phyloP scores from a whole-genome alignment of 257 asterid species.

The Ophiorrhiza pumila region DNA sequence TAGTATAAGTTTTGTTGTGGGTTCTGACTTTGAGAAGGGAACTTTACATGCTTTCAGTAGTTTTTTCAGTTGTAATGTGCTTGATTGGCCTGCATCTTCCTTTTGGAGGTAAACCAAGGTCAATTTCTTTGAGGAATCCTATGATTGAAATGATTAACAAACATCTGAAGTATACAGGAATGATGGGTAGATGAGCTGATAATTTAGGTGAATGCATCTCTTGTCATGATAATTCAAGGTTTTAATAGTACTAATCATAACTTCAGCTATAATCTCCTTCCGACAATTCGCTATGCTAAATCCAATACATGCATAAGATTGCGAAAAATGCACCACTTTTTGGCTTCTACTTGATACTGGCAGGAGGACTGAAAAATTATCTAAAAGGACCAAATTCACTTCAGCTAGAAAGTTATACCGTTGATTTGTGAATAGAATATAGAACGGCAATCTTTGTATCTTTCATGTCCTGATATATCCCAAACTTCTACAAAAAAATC shows the following conservation, averaged over 20 bases:
- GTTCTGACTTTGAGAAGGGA: neutral
- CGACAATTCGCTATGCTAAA: neutral
- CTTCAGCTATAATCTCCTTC: neutral
- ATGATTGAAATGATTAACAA: neutral
- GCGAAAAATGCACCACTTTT: neutral
- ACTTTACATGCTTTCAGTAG: neutral
- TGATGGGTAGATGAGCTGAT: too few relatives aligned
- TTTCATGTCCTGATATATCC: slow-evolving; percentile 96
- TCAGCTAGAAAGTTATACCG: slow-evolving; percentile 42
- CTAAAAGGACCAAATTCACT: too few relatives aligned
- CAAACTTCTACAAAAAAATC: slow-evolving; percentile 90
- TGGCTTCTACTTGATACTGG: neutral
- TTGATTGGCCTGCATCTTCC: neutral
- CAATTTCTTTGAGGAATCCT: neutral
- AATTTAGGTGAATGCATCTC: neutral
- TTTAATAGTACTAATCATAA: neutral
- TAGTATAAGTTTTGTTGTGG: neutral
- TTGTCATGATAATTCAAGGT: neutral
- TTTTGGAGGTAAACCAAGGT: neutral
- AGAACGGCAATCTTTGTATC: slow-evolving; percentile 89
- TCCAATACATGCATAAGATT: neutral
- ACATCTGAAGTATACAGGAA: neutral
- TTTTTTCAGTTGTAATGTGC: neutral
- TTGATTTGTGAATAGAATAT: slow-evolving; percentile 91
- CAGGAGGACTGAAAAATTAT: neutral